phyloP scores from a whole-genome alignment of 176 grass and related monocot genomes.

The Zea luxurians region DNA sequence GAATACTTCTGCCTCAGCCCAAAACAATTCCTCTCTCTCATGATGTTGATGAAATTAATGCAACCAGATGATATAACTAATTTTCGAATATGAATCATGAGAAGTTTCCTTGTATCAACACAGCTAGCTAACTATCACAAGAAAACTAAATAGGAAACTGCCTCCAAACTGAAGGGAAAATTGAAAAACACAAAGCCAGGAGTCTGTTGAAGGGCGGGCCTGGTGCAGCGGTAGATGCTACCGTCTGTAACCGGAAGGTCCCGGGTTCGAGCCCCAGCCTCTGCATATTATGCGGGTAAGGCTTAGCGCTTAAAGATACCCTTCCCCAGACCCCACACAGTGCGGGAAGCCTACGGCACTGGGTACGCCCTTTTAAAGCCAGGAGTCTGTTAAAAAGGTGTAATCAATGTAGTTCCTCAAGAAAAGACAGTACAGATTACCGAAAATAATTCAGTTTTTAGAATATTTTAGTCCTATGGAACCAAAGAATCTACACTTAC shows the following conservation, averaged over 20 bases:
- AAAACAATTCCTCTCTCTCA: background rate
- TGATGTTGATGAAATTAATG: background rate
- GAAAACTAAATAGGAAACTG: slow-evolving; percentile 8
- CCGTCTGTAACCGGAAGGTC: too few relatives aligned
- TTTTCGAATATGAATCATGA: background rate
- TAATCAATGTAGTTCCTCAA: slow-evolving; percentile 14
- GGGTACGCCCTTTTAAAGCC: too few relatives aligned
- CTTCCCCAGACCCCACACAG: too few relatives aligned
- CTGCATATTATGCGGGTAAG: too few relatives aligned
- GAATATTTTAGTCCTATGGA: slow-evolving; percentile 15
- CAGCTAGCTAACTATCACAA: slow-evolving; percentile 20
- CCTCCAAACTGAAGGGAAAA: slow-evolving; percentile 1
- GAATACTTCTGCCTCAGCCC: background rate
- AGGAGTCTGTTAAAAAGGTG: background rate
- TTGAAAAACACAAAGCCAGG: background rate
- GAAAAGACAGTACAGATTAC: background rate
- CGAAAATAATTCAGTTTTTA: slow-evolving; percentile 7
- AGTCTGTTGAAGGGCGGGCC: background rate
- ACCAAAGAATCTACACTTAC: slow-evolving; percentile 6
- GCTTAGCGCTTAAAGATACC: too few relatives aligned
- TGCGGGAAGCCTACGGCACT: too few relatives aligned
- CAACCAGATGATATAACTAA: slow-evolving; percentile 3
- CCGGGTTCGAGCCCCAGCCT: too few relatives aligned
- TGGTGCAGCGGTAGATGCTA: too few relatives aligned
- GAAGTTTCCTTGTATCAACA: background rate